A percentile compares a stretch with the other conserved stretches of the same genome.
These are phyloP conservation scores for Ceratocystis cacaofunesta DNA, from an alignment of 2,329 filamentous ascomycete species.

Conservation along the genomic window DNA sequence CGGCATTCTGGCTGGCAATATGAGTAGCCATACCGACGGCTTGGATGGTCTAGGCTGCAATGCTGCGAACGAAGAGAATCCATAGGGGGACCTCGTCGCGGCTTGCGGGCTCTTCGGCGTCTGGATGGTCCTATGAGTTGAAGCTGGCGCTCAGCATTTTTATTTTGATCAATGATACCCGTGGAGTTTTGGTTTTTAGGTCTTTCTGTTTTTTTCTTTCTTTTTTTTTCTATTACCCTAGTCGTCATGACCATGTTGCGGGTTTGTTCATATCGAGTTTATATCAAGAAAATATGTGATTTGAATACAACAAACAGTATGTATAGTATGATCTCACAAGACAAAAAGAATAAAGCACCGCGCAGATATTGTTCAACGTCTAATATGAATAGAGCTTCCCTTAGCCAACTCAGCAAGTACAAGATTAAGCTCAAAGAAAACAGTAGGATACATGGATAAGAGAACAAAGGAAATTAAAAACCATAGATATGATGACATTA, in stretches of 20 bases:
- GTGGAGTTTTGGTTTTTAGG: background rate
- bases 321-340: background rate
- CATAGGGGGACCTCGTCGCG: background rate
- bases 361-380: background rate
- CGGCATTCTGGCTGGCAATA: constrained; percentile 32
- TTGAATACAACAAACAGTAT: no score
- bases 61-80: background rate
- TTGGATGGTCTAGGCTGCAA: constrained; percentile 20
- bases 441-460: no score
- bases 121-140: no score
- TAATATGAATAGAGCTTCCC: no score
- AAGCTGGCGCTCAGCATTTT: background rate
- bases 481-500: constrained; percentile 1
- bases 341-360: background rate
- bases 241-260: no score
- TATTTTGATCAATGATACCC: constrained; percentile 5
- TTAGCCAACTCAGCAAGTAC: no score
- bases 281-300: no score
- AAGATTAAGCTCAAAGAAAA: no score
- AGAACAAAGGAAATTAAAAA: constrained; percentile 3
- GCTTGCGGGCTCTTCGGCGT: background rate
- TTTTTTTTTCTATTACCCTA: background rate
- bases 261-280: no score
- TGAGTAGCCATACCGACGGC: constrained; percentile 24
- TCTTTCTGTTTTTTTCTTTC: background rate